A percentile compares a stretch with the other conserved stretches of the same genome.
phyloP scores from a whole-genome alignment of 1,284 basidiomycete species.

The Puccinia polysora region DNA sequence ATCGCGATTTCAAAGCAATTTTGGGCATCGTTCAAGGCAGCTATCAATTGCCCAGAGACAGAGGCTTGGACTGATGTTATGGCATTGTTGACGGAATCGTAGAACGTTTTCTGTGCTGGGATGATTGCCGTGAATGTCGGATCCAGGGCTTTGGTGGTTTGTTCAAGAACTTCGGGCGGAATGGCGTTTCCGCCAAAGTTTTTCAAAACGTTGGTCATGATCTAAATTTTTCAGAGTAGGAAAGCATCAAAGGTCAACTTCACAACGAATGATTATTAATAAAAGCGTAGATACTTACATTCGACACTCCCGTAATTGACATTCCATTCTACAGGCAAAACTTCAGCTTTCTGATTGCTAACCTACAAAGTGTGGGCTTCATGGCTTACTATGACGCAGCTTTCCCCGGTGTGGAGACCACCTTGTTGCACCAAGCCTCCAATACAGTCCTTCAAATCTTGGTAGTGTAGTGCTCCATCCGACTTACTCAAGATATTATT shows the following conservation, averaged over 20 bases:
- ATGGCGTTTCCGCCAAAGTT: conserved; percentile 36
- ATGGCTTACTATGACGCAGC: conserved; percentile 30
- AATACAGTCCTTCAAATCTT: conserved; percentile 41
- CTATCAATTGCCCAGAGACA: conserved; percentile 23
- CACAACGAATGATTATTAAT: not conserved
- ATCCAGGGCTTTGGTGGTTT: conserved; percentile 35
- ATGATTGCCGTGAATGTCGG: conserved; percentile 38
- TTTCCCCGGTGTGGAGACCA: conserved; percentile 40
- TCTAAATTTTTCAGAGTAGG: not conserved
- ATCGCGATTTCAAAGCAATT: conserved; percentile 34
- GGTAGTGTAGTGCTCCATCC: conserved; percentile 30
- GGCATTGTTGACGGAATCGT: conserved; percentile 40
- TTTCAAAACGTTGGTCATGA: conserved; percentile 37
- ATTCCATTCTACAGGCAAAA: conserved; percentile 24
- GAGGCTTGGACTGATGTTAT: conserved; percentile 36
- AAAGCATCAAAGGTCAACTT: not conserved
- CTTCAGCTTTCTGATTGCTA: not conserved
- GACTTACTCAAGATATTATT: conserved; percentile 16
- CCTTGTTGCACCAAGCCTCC: conserved; percentile 32
- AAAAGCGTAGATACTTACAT: conserved; percentile 7
- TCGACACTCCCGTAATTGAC: conserved; percentile 31
- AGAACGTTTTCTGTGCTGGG: conserved; percentile 34
- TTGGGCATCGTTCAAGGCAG: conserved; percentile 37
- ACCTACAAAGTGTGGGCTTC: not conserved
- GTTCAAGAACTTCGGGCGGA: conserved; percentile 5